Percentiles rank a stretch among this genome's conserved stretches.
These are phyloP conservation scores for Phyllachora maydis DNA, from an alignment of 2,329 filamentous ascomycete species.

Conservation along the genomic window DNA sequence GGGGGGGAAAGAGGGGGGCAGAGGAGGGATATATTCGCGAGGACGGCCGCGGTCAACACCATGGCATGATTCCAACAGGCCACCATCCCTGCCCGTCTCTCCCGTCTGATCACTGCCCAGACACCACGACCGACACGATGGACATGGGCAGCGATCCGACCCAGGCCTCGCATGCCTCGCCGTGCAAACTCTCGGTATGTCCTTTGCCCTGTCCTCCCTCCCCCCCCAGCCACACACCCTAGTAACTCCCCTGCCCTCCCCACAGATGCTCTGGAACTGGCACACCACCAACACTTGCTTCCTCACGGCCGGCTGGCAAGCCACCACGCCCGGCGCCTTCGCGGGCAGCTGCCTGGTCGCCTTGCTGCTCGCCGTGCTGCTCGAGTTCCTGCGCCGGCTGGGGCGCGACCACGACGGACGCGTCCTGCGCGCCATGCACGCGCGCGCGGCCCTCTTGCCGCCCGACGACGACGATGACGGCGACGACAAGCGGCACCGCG, in stretches of 20 bases:
- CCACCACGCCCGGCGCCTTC: slow-evolving; percentile 17
- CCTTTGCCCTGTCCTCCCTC: no score
- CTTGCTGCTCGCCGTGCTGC: slow-evolving; percentile 15
- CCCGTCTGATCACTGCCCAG: no score
- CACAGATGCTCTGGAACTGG: slow-evolving; percentile 23
- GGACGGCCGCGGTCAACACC: no score
- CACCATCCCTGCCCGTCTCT: no score
- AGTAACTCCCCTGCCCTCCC: background rate
- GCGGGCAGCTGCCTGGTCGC: slow-evolving; percentile 21
- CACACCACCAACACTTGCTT: slow-evolving; percentile 20
- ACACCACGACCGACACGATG: slow-evolving; percentile 3
- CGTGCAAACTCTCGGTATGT: slow-evolving; percentile 7
- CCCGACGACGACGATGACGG: slow-evolving; percentile 1
- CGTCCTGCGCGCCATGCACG: slow-evolving; percentile 16
- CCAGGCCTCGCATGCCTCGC: slow-evolving; percentile 1
- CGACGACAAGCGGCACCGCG: slow-evolving; percentile 1
- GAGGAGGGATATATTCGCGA: no score
- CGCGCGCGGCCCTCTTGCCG: slow-evolving; percentile 9
- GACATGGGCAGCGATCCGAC: slow-evolving; percentile 1
- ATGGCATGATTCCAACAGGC: no score
- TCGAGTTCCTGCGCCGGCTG: slow-evolving; percentile 18
- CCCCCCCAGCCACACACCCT: no score
- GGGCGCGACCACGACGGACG: slow-evolving; percentile 20
- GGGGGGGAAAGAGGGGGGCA: no score
- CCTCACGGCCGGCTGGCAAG: slow-evolving; percentile 17